Conservation (phyloP, 2,329 filamentous ascomycete genomes). For the Cladosporium sp. region DNA sequence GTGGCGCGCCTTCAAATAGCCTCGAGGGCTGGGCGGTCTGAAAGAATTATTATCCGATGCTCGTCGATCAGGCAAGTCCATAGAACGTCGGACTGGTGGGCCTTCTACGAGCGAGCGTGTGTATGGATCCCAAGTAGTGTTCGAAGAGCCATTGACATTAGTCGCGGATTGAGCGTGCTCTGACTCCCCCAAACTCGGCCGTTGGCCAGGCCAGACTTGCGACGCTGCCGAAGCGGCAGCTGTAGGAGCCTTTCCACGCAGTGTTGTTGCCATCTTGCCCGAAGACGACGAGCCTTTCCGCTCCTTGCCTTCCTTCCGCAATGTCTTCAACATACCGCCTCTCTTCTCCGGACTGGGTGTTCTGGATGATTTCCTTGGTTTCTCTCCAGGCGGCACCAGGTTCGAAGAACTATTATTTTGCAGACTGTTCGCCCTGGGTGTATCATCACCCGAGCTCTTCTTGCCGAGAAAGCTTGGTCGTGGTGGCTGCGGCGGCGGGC, state of each 20-base stretch:
- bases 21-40: conserved; percentile 29
- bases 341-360: conserved; percentile 62
- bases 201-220: conserved; percentile 52
- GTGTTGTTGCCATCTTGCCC: conserved; percentile 42
- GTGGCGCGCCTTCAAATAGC: conserved; percentile 20
- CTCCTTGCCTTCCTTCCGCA: conserved; percentile 28
- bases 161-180: conserved; percentile 9
- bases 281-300: conserved; percentile 32
- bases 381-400: conserved; percentile 21
- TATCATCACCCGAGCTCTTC: conserved; percentile 41
- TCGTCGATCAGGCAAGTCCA: conserved; percentile 16
- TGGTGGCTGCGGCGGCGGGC: conserved; percentile 33
- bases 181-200: conserved; percentile 18
- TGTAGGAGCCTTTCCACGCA: conserved; percentile 45
- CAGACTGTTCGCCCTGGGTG: conserved; percentile 25
- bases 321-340: conserved; percentile 47
- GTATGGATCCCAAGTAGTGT: conserved; percentile 30
- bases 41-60: conserved; percentile 23
- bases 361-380: conserved; percentile 46
- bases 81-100: conserved; percentile 7
- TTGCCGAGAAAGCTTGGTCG: conserved; percentile 45
- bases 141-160: not conserved
- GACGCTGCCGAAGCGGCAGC: conserved; percentile 60
- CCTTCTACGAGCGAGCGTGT: conserved; percentile 29
- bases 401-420: conserved; percentile 17